Evolutionary conservation across 2,329 filamentous ascomycete species (phyloP).

Genomic region (Ophiostoma fasciatum): DNA sequence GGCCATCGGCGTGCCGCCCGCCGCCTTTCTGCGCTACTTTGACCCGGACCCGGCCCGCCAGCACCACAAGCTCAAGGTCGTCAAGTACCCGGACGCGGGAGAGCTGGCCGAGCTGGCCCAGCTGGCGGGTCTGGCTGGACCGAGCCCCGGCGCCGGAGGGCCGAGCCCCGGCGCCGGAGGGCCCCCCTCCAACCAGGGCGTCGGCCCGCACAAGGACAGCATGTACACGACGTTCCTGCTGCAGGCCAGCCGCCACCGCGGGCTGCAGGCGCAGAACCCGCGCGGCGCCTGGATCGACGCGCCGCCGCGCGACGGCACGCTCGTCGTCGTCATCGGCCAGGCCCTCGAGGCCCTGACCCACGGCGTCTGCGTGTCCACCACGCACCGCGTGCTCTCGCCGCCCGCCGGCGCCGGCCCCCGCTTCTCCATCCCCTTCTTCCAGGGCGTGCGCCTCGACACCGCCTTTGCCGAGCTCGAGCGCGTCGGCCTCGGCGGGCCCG

Average conservation of each 20-base stretch:
- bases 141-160: too few relatives aligned
- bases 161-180: conserved; percentile 23
- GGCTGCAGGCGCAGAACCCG: conserved; percentile 73
- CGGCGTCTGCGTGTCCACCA: conserved; percentile 70
- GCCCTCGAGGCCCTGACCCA: conserved; percentile 73
- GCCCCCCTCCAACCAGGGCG: conserved; percentile 29
- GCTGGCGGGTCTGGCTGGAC: too few relatives aligned
- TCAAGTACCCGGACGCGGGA: conserved; percentile 66
- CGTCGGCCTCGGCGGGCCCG: conserved; percentile 44
- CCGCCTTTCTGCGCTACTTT: conserved; percentile 68
- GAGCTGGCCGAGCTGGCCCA: conserved; percentile 29
- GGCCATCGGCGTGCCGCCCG: conserved; percentile 54
- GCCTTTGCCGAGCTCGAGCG: conserved; percentile 62
- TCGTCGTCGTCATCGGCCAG: conserved; percentile 80
- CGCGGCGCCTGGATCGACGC: conserved; percentile 70
- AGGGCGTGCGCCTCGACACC: conserved; percentile 67
- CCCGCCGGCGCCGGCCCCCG: conserved; percentile 53
- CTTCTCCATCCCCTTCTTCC: conserved; percentile 77
- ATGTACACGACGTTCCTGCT: conserved; percentile 74
- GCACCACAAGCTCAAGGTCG: conserved; percentile 83
- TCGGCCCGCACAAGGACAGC: conserved; percentile 72
- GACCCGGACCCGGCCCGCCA: conserved; percentile 36
- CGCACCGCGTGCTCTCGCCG: conserved; percentile 70
- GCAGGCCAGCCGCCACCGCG: conserved; percentile 61
- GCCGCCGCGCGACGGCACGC: conserved; percentile 57